Evolutionary conservation across 225 moss, liverwort and hornwort genomes (phyloP).

Genomic region (Marchantia polymorpha): DNA sequence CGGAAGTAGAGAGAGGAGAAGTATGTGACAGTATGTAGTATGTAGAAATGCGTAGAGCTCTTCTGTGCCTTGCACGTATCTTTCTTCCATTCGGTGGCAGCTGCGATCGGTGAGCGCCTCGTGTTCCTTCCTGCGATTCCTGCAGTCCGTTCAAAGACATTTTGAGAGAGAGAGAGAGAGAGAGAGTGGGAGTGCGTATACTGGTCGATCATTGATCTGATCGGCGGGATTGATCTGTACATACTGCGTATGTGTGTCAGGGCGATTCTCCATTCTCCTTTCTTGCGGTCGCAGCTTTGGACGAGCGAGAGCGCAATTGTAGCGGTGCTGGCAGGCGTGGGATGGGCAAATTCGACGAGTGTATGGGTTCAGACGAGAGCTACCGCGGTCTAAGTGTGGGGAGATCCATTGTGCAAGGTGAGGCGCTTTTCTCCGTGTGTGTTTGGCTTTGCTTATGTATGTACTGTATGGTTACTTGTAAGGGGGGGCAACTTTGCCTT

Average conservation of each 20-base stretch:
- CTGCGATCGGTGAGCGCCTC: not conserved
- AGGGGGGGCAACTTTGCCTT: not conserved
- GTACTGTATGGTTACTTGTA: too few species aligned
- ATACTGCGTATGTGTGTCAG: not conserved
- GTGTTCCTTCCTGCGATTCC: not conserved
- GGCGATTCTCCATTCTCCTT: not conserved
- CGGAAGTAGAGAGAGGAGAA: not conserved
- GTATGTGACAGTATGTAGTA: not conserved
- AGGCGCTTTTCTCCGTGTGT: not conserved
- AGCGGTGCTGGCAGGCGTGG: not conserved
- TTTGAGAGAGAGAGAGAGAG: too few species aligned
- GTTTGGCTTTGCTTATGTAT: too few species aligned
- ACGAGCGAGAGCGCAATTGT: not conserved
- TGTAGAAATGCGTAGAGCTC: not conserved
- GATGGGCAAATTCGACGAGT: not conserved
- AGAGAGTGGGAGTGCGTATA: not conserved
- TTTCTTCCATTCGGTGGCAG: not conserved
- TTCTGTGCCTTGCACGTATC: not conserved
- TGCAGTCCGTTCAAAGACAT: not conserved
- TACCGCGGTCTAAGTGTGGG: not conserved
- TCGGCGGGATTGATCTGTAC: conserved; percentile 1
- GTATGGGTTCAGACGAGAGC: not conserved
- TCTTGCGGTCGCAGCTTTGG: not conserved
- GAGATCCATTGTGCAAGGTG: not conserved
- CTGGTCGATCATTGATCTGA: not conserved